Base-by-base conservation (phyloP, 2,329 filamentous ascomycete species). In the Fusarium aywerte region DNA sequence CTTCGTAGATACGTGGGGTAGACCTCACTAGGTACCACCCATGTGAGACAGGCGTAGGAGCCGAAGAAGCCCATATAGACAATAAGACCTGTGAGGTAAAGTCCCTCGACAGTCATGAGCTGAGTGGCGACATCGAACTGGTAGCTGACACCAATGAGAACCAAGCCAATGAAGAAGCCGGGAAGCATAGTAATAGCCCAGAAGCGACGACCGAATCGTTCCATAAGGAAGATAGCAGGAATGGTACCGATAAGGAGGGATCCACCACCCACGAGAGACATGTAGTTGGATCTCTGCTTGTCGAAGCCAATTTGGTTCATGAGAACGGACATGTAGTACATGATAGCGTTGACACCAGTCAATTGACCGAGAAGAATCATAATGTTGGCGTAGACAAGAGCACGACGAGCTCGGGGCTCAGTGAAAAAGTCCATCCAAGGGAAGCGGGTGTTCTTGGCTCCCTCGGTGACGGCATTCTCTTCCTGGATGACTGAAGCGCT, bases 381-480 rank as follows among this genome's bases (percentile, higher is more conserved):
- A 36, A 88, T 84, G 71, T 90, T 90, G 71, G 88, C 88, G 71
- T 90, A 90, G 60, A 91, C 76, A 40, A 91, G 80, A 3, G 89
- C 87, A 11, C 89, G 83, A 21, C 89, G 85, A n/a, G 87, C 87
- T 32, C 90, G 86, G 8, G 88, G 87, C 38, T 88, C 85, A 18
- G 89, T 92, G 79, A 92, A 86, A 79, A 92, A 90, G 74, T 92
- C 90, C 80, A 92, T 82, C 89, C 89, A 92, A 1, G 89, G 85
- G 77, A 86, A 90, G 27, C 83, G 83, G 58, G 82, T 82, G 69
- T 85, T 85, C 51, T 80, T 79, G 9, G 81, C 79, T 9, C 83
- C 83, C 63, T 85, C 81, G n/a, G 76, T 74, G 10, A 85, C 81
- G 5, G 83, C 78, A 25, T 81, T 82, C 65, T 90, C 82, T 65